phyloP scores from a whole-genome alignment of 345 rosid genomes.

The Eucalyptus fibrosa region DNA sequence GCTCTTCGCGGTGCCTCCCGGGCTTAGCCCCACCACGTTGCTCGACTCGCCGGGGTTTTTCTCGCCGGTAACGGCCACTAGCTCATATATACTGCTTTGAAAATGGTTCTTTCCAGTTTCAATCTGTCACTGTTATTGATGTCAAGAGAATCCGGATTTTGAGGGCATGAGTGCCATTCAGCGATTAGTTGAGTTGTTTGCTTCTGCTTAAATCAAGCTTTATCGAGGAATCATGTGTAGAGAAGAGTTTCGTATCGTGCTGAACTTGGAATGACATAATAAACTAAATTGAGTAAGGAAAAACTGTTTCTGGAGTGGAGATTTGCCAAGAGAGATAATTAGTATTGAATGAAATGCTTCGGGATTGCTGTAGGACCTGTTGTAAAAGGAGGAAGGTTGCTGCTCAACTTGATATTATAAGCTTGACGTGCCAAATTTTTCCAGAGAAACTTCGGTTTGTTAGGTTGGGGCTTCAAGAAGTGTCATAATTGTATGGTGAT shows the following conservation, averaged over 20 bases:
- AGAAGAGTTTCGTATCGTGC: not conserved
- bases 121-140: not conserved
- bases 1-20: constrained; percentile 38
- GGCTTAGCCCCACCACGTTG: constrained; percentile 38
- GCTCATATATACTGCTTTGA: not conserved
- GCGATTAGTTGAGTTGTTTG: not conserved
- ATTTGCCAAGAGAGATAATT: not conserved
- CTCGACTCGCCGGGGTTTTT: constrained; percentile 67
- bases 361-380: not conserved
- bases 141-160: not conserved
- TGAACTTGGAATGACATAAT: not conserved
- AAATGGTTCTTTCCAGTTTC: not conserved
- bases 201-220: not conserved
- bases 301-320: not conserved
- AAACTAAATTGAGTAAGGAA: not conserved
- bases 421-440: not conserved
- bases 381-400: not conserved
- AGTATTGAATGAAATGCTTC: not conserved
- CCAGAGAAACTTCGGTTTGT: not conserved
- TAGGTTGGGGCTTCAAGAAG: not conserved
- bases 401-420: not conserved
- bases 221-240: not conserved
- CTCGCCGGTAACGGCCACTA: constrained; percentile 14
- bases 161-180: not conserved
- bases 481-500: not conserved